Base-by-base conservation (phyloP, 2,329 filamentous ascomycete genomes). In the Bipolaris gigantea region DNA sequence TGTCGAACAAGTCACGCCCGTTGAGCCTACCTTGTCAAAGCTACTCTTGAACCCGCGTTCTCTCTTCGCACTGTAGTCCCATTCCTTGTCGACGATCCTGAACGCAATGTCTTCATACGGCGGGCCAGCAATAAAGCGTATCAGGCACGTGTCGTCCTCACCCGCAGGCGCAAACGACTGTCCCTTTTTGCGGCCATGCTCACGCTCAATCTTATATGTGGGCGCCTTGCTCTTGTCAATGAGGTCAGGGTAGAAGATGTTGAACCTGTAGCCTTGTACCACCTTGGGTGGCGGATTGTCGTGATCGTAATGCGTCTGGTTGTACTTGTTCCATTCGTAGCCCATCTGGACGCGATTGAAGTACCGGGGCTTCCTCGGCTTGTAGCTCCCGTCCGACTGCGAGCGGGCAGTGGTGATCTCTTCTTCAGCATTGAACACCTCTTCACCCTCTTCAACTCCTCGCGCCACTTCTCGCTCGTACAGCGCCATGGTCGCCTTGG, bases 241-340 rank as follows among this genome's bases (percentile, higher is more conserved):
- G 30, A 99, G 85, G 65, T 99, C 94, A 0, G 94, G 94, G 71
- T 99, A 99, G 77, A 99, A 99, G 47, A 99, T 93, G 77, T 99
- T 97, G 82, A 99, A 99, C 74, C 96, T 97, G 81, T 99, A 99
- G 52, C 94, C 94, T 74, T 99, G 94, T 10, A 99, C 94, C 6
- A 99, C 93, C 77, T 96, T 97, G 23, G 94, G 94, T 1, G 94
- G 94, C 2, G 94, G 94, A 69, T 97, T 97, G 72, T 97, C 93
- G 74, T 97, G 91, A 74, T 97, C 94, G 77, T 99, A 99, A 76
- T 99, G 94, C 11, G 94, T 99, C 77, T 99, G 94, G 71, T 99
- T 99, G 82, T 99, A 99, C 76, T 99, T 99, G 81, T 99, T 99
- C 94, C 94, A 99, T 75, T 99, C 94, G 75, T 97, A 99, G 48